Percentiles rank a stretch among this genome's conserved stretches.
Evolutionary conservation across 2,329 filamentous ascomycete genomes (phyloP).

Genomic region (Mariannaea sp.): DNA sequence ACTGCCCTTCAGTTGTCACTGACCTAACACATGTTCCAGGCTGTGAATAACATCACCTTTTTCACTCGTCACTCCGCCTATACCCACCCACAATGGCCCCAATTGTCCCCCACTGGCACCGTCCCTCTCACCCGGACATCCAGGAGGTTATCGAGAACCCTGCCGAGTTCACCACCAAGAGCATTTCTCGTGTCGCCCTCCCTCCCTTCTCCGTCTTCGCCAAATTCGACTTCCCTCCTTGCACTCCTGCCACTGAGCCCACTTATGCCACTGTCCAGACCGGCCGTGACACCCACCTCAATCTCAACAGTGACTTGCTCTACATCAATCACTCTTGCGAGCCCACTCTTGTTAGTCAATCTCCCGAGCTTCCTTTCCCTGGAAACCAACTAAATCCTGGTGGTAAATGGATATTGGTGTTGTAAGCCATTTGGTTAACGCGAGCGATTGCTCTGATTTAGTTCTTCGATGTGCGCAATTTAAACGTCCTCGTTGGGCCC

Average conservation of each 20-base stretch:
- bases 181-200: constrained; percentile 58
- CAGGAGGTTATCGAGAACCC: constrained; percentile 61
- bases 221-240: constrained; percentile 68
- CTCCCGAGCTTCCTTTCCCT: constrained; percentile 12
- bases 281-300: constrained; percentile 59
- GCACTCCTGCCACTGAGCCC: constrained; percentile 57
- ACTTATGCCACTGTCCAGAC: constrained; percentile 70
- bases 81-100: constrained; percentile 58
- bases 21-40: constrained; percentile 1
- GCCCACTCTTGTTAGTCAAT: constrained; percentile 63
- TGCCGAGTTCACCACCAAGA: constrained; percentile 63
- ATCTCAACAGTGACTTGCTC: constrained; percentile 68
- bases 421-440: constrained; percentile 15
- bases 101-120: constrained; percentile 61
- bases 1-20: neutral
- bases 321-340: constrained; percentile 73
- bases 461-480: constrained; percentile 64
- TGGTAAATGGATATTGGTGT: constrained; percentile 4
- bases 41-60: constrained; percentile 10
- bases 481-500: constrained; percentile 62
- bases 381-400: too few species aligned
- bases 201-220: constrained; percentile 69
- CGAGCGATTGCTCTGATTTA: constrained; percentile 35
- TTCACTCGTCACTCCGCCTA: too few species aligned
- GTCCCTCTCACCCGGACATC: constrained; percentile 63